phyloP scores from a whole-genome alignment of 1,284 basidiomycete genomes.

The Apiotrichum mycotoxinovorans region DNA sequence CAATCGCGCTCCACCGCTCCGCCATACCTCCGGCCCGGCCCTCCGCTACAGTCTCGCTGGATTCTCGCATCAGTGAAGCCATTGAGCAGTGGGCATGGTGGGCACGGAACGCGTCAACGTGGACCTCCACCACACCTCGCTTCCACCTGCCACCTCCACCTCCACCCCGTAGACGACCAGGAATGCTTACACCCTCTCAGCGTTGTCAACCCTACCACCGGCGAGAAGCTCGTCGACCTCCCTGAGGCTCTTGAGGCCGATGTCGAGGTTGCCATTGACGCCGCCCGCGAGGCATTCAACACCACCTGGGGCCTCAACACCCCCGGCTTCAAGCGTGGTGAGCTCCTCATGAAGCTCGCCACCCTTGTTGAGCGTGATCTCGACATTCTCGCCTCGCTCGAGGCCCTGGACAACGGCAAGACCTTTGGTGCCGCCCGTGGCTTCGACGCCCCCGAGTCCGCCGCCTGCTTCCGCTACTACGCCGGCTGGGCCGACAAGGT shows the following conservation, averaged over 20 bases:
- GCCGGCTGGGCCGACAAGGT: conserved; percentile 69
- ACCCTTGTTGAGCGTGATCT: conserved; percentile 66
- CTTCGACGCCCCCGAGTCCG: conserved; percentile 63
- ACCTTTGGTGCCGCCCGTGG: conserved; percentile 69
- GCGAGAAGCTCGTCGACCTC: conserved; percentile 65
- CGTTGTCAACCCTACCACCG: conserved; percentile 74
- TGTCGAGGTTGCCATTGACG: conserved; percentile 70
- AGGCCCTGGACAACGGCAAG: conserved; percentile 71
- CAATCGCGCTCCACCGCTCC: too few relatives aligned
- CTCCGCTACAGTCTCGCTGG: too few relatives aligned
- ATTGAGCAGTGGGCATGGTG: too few relatives aligned
- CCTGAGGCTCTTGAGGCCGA: conserved; percentile 65
- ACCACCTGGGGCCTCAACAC: conserved; percentile 64
- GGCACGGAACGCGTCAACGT: too few relatives aligned
- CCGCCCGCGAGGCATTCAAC: conserved; percentile 72
- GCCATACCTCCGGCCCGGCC: too few relatives aligned
- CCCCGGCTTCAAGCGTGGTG: conserved; percentile 60
- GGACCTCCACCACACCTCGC: too few relatives aligned
- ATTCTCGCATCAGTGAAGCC: too few relatives aligned
- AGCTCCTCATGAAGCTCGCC: conserved; percentile 64
- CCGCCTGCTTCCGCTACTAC: conserved; percentile 64
- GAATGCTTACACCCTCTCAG: conserved; percentile 45
- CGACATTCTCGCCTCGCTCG: conserved; percentile 71
- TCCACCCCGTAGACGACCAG: neutral
- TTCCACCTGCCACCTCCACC: too few relatives aligned